Conservation (phyloP, 768 basidiomycete species). For the Macrolepiota albuminosa region DNA sequence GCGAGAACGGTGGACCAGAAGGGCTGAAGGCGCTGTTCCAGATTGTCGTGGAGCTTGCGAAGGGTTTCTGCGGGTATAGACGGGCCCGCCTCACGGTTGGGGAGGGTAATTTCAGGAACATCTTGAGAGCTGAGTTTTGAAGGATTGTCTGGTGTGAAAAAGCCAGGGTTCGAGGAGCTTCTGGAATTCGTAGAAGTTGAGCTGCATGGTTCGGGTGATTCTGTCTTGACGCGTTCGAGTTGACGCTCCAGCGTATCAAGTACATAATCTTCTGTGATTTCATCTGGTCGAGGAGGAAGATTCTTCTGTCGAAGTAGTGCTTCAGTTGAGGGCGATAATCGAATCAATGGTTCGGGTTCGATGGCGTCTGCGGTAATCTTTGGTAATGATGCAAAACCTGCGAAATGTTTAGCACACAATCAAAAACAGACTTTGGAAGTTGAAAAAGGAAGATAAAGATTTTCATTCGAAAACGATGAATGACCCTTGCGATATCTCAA, state of each 20-base stretch:
- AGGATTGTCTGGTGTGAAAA: background rate
- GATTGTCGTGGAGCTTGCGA: conserved; percentile 62
- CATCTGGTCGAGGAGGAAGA: conserved; percentile 54
- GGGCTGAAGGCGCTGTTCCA: conserved; percentile 69
- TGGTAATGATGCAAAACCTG: conserved; percentile 73
- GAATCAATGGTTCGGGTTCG: conserved; percentile 18
- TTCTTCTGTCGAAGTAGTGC: conserved; percentile 40
- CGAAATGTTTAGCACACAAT: background rate
- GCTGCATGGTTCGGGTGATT: conserved; percentile 12
- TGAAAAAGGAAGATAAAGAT: background rate
- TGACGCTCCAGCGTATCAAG: conserved; percentile 50
- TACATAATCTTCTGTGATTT: conserved; percentile 57
- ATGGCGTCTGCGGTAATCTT: conserved; percentile 39
- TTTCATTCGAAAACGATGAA: background rate
- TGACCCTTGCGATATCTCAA: background rate
- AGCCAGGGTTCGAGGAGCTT: conserved; percentile 15
- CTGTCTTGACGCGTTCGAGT: conserved; percentile 34
- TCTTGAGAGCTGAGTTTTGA: background rate
- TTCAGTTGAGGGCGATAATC: conserved; percentile 39
- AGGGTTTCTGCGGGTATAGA: conserved; percentile 27
- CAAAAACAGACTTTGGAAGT: background rate
- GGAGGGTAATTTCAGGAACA: background rate
- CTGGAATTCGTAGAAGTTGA: conserved; percentile 10
- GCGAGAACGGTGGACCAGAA: conserved; percentile 79
- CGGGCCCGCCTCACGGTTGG: conserved; percentile 9